These are phyloP conservation scores for Penicillium antarcticum DNA, from an alignment of 495 filamentous ascomycete genomes.

Conservation along the genomic window DNA sequence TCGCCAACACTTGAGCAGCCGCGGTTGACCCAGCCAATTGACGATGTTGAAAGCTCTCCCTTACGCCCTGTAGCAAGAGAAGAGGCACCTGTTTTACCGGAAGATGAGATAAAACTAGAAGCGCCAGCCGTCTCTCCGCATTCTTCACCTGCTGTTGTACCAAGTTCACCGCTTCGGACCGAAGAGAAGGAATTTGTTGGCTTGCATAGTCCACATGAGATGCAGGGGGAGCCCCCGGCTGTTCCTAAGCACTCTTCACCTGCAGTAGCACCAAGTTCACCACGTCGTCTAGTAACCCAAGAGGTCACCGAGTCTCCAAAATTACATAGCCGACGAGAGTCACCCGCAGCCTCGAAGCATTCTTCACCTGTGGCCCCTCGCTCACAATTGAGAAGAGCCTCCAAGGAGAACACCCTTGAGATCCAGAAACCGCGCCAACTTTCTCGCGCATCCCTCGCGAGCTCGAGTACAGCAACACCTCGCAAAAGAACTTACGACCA, in stretches of 20 bases:
- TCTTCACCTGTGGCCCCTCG: neutral
- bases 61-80: constrained; percentile 4
- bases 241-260: neutral
- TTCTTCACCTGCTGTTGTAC: neutral
- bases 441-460: constrained; percentile 12
- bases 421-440: constrained; percentile 12
- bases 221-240: too few species aligned
- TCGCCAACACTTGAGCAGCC: neutral
- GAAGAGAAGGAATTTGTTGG: neutral
- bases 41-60: constrained; percentile 3
- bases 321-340: neutral
- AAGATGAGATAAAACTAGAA: neutral
- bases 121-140: neutral
- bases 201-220: neutral
- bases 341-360: neutral
- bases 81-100: neutral
- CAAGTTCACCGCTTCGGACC: constrained; percentile 10
- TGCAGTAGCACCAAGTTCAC: neutral
- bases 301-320: neutral
- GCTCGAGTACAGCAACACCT: constrained; percentile 19
- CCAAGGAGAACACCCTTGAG: constrained; percentile 6
- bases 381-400: neutral
- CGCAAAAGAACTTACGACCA: constrained; percentile 40
- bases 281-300: neutral
- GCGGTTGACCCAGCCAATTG: neutral